Percentiles rank a stretch among this genome's conserved stretches.
Conservation (phyloP, 2,329 filamentous ascomycete species). For the Neocatenulostroma microsporum region DNA sequence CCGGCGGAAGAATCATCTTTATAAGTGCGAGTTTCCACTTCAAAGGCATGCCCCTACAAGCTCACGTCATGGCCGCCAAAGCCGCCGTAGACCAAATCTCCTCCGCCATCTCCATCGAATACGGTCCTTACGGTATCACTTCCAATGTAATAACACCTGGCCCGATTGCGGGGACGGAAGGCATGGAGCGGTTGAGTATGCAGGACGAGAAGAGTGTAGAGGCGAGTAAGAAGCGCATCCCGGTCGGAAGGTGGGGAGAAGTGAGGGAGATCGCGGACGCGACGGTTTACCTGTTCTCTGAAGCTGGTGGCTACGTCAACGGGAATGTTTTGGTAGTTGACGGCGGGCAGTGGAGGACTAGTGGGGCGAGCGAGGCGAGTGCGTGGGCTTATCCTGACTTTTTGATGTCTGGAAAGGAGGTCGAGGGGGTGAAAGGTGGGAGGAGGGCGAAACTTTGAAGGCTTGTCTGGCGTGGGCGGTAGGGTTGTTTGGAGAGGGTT, state of each 20-base stretch:
- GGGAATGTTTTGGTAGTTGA: slow-evolving; percentile 69
- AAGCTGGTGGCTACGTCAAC: slow-evolving; percentile 78
- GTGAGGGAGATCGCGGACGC: slow-evolving; percentile 88
- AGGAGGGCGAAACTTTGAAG: slow-evolving; percentile 36
- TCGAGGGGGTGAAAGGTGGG: slow-evolving; percentile 51
- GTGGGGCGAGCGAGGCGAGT: slow-evolving; percentile 28
- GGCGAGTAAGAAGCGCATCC: slow-evolving; percentile 44
- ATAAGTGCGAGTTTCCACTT: slow-evolving; percentile 90
- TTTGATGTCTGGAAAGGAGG: slow-evolving; percentile 45
- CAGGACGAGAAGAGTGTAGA: slow-evolving; percentile 23
- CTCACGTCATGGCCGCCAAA: slow-evolving; percentile 87
- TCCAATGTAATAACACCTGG: slow-evolving; percentile 87
- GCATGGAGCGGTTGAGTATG: slow-evolving; percentile 39
- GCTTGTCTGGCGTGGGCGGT: no score
- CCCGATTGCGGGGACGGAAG: slow-evolving; percentile 74
- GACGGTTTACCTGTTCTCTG: slow-evolving; percentile 80
- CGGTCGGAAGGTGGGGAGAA: slow-evolving; percentile 66
- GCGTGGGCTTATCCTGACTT: slow-evolving; percentile 52
- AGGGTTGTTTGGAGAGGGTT: no score
- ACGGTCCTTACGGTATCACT: slow-evolving; percentile 77
- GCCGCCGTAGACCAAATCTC: slow-evolving; percentile 82
- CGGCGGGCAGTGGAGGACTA: slow-evolving; percentile 45
- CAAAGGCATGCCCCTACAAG: slow-evolving; percentile 74
- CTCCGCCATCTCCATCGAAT: slow-evolving; percentile 73
- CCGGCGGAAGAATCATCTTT: slow-evolving; percentile 79